phyloP scores from a whole-genome alignment of 2,329 filamentous ascomycete species.

The Sporothrix variecibatus region DNA sequence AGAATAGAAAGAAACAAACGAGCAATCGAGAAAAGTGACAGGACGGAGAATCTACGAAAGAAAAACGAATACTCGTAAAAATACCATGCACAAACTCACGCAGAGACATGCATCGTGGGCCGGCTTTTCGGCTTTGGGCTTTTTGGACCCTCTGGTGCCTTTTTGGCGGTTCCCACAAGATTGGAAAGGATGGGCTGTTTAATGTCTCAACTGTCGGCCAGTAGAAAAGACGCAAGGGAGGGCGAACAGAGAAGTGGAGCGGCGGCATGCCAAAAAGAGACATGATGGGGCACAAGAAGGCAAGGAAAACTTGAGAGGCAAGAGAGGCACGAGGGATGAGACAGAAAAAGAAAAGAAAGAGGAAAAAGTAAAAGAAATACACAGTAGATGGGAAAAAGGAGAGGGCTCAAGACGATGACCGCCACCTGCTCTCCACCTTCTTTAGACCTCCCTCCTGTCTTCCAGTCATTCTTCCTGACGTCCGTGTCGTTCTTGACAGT shows the following conservation, averaged over 20 bases:
- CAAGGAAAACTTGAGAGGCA: not conserved
- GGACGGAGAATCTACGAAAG: not conserved
- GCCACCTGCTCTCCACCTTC: not conserved
- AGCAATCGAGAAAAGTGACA: not conserved
- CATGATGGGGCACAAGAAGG: not conserved
- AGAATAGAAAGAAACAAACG: not conserved
- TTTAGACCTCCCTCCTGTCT: not conserved
- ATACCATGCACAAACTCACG: not conserved
- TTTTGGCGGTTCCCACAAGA: not conserved
- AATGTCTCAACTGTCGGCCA: conserved; percentile 3
- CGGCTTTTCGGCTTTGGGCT: not conserved
- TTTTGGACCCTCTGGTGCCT: not conserved
- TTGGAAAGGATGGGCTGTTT: not conserved
- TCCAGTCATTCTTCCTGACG: not conserved
- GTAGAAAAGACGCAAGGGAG: not conserved
- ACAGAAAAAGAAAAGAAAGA: not conserved
- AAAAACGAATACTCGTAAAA: not conserved
- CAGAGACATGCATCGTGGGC: not conserved
- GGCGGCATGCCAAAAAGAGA: conserved; percentile 6
- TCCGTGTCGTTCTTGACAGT: not conserved
- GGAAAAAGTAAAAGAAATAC: not conserved
- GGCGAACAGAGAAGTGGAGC: not conserved
- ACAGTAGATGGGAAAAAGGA: not conserved
- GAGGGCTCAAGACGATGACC: not conserved
- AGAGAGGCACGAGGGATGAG: not conserved